phyloP scores from a whole-genome alignment of 768 basidiomycete species.

The Suillus decipiens region DNA sequence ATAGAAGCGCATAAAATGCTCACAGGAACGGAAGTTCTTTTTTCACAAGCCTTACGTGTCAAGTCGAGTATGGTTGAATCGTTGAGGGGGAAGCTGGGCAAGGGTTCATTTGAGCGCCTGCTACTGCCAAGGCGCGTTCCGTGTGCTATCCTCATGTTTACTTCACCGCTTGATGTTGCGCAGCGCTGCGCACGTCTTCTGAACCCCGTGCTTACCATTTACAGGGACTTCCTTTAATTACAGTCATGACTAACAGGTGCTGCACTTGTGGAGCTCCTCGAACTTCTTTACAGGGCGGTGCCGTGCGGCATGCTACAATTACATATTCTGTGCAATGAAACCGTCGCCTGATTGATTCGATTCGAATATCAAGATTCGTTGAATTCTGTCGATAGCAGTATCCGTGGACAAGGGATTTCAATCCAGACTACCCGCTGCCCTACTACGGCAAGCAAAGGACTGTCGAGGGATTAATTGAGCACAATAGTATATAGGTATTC shows the following conservation, averaged over 20 bases:
- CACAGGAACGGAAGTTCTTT: background rate
- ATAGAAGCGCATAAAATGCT: background rate
- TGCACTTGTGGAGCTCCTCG: background rate
- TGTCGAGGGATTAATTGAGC: background rate
- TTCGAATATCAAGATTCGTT: background rate
- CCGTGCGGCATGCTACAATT: background rate
- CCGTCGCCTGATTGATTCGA: background rate
- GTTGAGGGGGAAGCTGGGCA: background rate
- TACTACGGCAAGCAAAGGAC: background rate
- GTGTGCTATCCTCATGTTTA: background rate
- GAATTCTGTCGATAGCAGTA: background rate
- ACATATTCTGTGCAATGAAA: background rate
- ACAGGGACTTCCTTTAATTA: background rate
- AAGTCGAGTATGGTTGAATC: too few species aligned
- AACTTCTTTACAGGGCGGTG: background rate
- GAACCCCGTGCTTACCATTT: background rate
- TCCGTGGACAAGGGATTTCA: background rate
- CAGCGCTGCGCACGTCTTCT: background rate
- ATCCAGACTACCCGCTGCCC: background rate
- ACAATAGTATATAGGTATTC: background rate
- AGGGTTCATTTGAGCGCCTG: background rate
- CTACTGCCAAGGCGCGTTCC: background rate
- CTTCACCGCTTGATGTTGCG: background rate
- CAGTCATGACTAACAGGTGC: background rate
- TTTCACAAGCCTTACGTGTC: background rate